phyloP scores from a whole-genome alignment of 1,139 yeast species.

The Pichia sp. region DNA sequence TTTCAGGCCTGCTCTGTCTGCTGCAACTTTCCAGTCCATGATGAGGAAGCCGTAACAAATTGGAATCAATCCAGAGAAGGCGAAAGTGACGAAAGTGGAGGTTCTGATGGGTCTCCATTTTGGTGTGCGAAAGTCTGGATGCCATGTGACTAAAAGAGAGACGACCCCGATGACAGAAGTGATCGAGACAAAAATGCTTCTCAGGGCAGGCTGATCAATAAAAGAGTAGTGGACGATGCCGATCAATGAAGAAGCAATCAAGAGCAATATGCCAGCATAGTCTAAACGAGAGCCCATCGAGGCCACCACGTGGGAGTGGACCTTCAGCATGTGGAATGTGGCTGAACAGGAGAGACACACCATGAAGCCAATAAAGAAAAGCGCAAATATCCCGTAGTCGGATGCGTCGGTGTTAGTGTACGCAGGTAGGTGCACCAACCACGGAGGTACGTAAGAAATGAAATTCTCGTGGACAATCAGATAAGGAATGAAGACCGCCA shows the following conservation, averaged over 20 bases:
- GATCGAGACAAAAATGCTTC: constrained; percentile 40
- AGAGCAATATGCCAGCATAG: constrained; percentile 77
- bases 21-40: constrained; percentile 47
- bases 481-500: constrained; percentile 24
- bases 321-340: constrained; percentile 68
- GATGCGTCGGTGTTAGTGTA: constrained; percentile 42
- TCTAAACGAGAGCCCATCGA: constrained; percentile 75
- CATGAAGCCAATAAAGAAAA: constrained; percentile 49
- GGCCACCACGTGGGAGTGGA: constrained; percentile 63
- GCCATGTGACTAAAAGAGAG: constrained; percentile 63
- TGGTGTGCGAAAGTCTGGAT: constrained; percentile 61
- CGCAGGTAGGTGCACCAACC: constrained; percentile 34
- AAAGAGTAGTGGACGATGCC: constrained; percentile 69
- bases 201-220: constrained; percentile 42
- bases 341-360: constrained; percentile 71
- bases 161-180: constrained; percentile 54
- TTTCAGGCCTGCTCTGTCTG: constrained; percentile 47
- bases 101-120: constrained; percentile 78
- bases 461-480: constrained; percentile 20
- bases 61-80: constrained; percentile 75
- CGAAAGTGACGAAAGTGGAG: constrained; percentile 72
- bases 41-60: constrained; percentile 46
- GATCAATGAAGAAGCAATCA: constrained; percentile 71
- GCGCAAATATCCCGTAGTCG: constrained; percentile 42
- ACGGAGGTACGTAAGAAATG: constrained; percentile 26